Evolutionary conservation across 2,329 filamentous ascomycete genomes (phyloP).

Genomic region (Incumbomyces lentus): DNA sequence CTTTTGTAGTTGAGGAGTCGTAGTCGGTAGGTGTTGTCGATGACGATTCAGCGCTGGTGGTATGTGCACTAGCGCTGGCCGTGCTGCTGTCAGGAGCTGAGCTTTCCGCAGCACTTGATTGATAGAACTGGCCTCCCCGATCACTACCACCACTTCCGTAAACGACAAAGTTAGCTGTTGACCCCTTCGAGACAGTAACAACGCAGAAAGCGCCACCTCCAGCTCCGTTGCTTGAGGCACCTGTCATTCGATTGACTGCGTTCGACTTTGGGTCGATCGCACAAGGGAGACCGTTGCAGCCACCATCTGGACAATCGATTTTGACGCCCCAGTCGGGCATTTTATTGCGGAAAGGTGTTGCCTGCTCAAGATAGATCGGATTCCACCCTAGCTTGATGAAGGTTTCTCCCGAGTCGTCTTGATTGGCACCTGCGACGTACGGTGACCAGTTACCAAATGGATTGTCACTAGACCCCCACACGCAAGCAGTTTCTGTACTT

Average conservation of each 20-base stretch:
- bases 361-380: conserved; percentile 54
- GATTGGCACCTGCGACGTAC: conserved; percentile 68
- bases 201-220: conserved; percentile 64
- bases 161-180: conserved; percentile 57
- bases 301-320: conserved; percentile 55
- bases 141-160: conserved; percentile 29
- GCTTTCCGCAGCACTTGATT: conserved; percentile 9
- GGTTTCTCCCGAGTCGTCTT: conserved; percentile 52
- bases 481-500: conserved; percentile 49
- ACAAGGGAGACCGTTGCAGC: conserved; percentile 66
- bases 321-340: conserved; percentile 58
- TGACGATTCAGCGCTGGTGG: conserved; percentile 4
- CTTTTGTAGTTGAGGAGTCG: conserved; percentile 1
- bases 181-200: conserved; percentile 60
- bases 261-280: conserved; percentile 53
- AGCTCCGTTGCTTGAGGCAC: conserved; percentile 50
- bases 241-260: conserved; percentile 49
- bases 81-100: conserved; percentile 7
- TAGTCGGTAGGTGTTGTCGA: conserved; percentile 1
- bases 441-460: conserved; percentile 66
- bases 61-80: conserved; percentile 2
- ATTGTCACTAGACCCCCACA: conserved; percentile 57
- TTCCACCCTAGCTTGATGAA: conserved; percentile 71
- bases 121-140: conserved; percentile 5
- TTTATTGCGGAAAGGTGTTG: conserved; percentile 43